A percentile compares a stretch with the other conserved stretches of the same genome.
These are phyloP conservation scores for Gracilariopsis chorda DNA, from an alignment of 23 red algal species.

Conservation along the genomic window DNA sequence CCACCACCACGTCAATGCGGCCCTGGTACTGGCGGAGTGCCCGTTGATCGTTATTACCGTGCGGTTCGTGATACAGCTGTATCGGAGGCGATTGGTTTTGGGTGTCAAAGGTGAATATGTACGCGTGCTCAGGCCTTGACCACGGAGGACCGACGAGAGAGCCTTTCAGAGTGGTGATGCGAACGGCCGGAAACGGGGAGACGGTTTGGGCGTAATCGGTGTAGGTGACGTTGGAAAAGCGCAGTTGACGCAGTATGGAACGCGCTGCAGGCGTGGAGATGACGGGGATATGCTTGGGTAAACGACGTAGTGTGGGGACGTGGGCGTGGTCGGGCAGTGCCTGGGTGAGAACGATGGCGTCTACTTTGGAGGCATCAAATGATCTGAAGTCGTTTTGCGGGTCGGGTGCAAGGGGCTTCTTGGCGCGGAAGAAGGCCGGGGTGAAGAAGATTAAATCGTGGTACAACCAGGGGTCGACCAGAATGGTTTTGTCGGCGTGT, in stretches of 20 bases:
- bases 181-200: not conserved
- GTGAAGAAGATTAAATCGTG: conserved; percentile 69
- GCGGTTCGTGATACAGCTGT: conserved; percentile 79
- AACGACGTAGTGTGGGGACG: conserved; percentile 41
- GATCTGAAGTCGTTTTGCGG: not conserved
- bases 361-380: not conserved
- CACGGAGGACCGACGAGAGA: conserved; percentile 80
- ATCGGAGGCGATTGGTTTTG: not conserved
- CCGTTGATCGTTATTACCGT: conserved; percentile 45
- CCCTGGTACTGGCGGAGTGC: not conserved
- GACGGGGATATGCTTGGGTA: conserved; percentile 58
- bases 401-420: not conserved
- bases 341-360: conserved; percentile 77
- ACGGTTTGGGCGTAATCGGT: not conserved
- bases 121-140: conserved; percentile 70
- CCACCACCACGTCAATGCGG: conserved; percentile 1
- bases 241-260: conserved; percentile 20
- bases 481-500: not conserved
- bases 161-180: conserved; percentile 26
- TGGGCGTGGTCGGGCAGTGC: conserved; percentile 84
- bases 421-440: conserved; percentile 44
- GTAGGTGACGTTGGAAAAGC: not conserved
- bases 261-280: conserved; percentile 43
- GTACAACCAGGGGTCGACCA: conserved; percentile 86
- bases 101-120: conserved; percentile 41